These are phyloP conservation scores for Phaeophleospora eucalypticola DNA, from an alignment of 2,329 filamentous ascomycete species.

Conservation along the genomic window DNA sequence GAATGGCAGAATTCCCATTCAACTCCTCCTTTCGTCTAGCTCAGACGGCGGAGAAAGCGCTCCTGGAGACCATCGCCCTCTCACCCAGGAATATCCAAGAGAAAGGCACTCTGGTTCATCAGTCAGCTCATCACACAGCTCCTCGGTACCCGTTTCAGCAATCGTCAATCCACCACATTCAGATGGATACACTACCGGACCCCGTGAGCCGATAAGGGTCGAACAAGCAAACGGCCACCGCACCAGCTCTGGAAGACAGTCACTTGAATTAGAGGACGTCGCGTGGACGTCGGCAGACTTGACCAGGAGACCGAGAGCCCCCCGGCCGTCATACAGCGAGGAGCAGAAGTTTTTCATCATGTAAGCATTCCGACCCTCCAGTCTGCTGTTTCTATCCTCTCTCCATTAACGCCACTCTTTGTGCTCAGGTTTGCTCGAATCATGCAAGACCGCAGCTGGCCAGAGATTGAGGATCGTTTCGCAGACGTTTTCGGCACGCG, in stretches of 20 bases:
- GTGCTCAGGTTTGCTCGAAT: slow-evolving; percentile 29
- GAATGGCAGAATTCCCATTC: slow-evolving; percentile 8
- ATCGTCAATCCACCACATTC: not conserved
- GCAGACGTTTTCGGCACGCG: slow-evolving; percentile 23
- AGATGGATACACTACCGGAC: not conserved
- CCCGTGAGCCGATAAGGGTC: not conserved
- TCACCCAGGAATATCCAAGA: not conserved
- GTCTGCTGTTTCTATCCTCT: not conserved
- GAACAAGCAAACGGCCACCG: not conserved
- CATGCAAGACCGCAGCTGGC: slow-evolving; percentile 28
- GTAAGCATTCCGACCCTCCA: slow-evolving; percentile 23
- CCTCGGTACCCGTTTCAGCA: not conserved
- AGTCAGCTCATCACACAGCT: not conserved
- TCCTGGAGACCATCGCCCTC: not conserved
- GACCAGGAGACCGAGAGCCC: slow-evolving; percentile 21
- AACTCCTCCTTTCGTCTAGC: not conserved
- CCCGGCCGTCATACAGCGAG: slow-evolving; percentile 31
- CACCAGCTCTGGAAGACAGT: not conserved
- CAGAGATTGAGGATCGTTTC: slow-evolving; percentile 29
- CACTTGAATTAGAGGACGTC: not conserved
- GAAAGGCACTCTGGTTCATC: not conserved
- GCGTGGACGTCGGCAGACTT: not conserved
- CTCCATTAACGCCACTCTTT: too few relatives aligned
- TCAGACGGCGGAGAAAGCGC: not conserved
- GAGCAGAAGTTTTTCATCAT: slow-evolving; percentile 35